Percentiles rank a stretch among this genome's conserved stretches.
phyloP scores from a whole-genome alignment of 805 yeast species.

The Kluyveromyces wickerhamii region DNA sequence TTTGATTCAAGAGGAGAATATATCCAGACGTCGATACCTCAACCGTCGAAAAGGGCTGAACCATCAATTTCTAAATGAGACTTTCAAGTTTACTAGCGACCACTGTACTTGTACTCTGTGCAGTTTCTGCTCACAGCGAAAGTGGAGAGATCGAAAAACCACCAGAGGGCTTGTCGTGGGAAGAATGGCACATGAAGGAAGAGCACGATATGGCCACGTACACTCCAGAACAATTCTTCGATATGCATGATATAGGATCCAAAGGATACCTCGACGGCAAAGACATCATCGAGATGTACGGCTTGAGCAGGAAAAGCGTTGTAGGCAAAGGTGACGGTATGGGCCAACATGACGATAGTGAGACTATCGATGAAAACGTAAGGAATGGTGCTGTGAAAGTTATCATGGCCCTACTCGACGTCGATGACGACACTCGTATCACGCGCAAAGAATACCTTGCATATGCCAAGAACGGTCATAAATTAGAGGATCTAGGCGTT shows the following conservation, averaged over 20 bases:
- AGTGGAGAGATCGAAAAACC: slow-evolving; percentile 30
- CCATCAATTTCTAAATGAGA: no score
- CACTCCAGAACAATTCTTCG: slow-evolving; percentile 71
- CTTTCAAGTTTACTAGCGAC: no score
- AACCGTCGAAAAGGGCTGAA: no score
- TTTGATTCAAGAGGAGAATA: no score
- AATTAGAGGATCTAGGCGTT: slow-evolving; percentile 83
- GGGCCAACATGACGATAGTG: slow-evolving; percentile 68
- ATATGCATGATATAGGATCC: slow-evolving; percentile 62
- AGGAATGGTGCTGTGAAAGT: slow-evolving; percentile 44
- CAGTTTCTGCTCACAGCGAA: no score
- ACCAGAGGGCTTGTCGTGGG: slow-evolving; percentile 61
- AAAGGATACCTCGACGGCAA: slow-evolving; percentile 45
- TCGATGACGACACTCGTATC: slow-evolving; percentile 56
- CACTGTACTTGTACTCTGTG: no score
- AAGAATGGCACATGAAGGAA: slow-evolving; percentile 81
- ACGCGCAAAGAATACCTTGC: slow-evolving; percentile 61
- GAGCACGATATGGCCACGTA: slow-evolving; percentile 76
- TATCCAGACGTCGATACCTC: no score
- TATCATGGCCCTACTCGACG: slow-evolving; percentile 56
- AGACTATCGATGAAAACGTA: slow-evolving; percentile 48
- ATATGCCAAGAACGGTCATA: slow-evolving; percentile 54
- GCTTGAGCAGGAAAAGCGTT: slow-evolving; percentile 59
- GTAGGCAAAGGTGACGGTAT: slow-evolving; percentile 88
- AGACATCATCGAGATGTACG: slow-evolving; percentile 78